Percentiles rank a stretch among this genome's conserved stretches.
Evolutionary conservation across 768 basidiomycete genomes (phyloP).

Genomic region (Sistotremastrum niveocremeum): DNA sequence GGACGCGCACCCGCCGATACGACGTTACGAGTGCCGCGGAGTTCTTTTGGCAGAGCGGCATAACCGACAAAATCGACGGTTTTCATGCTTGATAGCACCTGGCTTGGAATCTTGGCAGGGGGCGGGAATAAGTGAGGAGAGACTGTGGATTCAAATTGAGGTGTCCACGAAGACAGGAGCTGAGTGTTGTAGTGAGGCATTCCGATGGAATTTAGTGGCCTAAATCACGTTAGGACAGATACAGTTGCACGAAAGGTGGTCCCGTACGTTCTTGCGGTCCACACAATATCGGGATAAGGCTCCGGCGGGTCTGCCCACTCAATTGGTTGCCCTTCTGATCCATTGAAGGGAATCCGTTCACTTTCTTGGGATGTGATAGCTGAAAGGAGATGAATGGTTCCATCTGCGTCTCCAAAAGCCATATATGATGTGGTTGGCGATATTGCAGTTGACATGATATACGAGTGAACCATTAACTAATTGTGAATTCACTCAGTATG

Average conservation of each 20-base stretch:
- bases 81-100: conserved; percentile 67
- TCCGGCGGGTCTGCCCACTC: conserved; percentile 76
- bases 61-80: conserved; percentile 84
- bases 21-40: conserved; percentile 75
- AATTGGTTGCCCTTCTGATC: conserved; percentile 73
- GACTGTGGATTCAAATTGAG: conserved; percentile 40
- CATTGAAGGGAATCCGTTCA: conserved; percentile 61
- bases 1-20: conserved; percentile 32
- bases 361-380: conserved; percentile 48
- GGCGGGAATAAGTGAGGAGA: conserved; percentile 38
- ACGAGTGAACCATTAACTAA: conserved; percentile 34
- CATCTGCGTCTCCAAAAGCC: conserved; percentile 84
- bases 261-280: conserved; percentile 70
- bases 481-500: conserved; percentile 1
- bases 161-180: conserved; percentile 55
- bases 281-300: conserved; percentile 56
- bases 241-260: neutral
- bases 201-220: conserved; percentile 81
- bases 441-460: conserved; percentile 65
- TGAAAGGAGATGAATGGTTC: conserved; percentile 68
- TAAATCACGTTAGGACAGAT: conserved; percentile 14
- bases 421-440: conserved; percentile 84
- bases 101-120: conserved; percentile 64
- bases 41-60: conserved; percentile 74
- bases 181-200: conserved; percentile 68